Evolutionary conservation across 1,139 yeast genomes (phyloP).

Genomic region (Yarrowia galli): DNA sequence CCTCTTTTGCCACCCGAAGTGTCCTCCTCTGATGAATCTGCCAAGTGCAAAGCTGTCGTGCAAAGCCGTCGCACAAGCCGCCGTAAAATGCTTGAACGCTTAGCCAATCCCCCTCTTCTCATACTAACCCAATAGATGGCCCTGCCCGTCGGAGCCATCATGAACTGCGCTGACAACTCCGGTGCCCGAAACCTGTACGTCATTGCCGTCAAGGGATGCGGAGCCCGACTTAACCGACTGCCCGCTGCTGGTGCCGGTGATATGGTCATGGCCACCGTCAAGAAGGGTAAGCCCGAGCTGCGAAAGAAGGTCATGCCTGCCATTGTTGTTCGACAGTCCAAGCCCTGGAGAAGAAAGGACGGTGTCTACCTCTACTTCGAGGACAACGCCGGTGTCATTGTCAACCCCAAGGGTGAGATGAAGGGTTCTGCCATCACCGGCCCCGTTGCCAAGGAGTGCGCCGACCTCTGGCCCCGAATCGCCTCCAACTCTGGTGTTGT

Average conservation of each 20-base stretch:
- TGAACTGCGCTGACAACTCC: conserved; percentile 99
- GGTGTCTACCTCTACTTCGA: conserved; percentile 99
- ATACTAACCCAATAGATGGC: conserved; percentile 67
- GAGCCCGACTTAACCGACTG: conserved; percentile 99
- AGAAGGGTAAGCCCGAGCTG: conserved; percentile 99
- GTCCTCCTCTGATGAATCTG: no score
- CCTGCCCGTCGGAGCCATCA: conserved; percentile 99
- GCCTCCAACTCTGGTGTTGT: conserved; percentile 99
- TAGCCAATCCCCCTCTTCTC: background rate
- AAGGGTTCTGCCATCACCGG: conserved; percentile 99
- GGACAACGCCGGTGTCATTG: conserved; percentile 99
- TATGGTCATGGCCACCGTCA: conserved; percentile 99
- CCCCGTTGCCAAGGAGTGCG: conserved; percentile 99
- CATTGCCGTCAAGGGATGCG: conserved; percentile 98
- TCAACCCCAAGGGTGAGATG: conserved; percentile 99
- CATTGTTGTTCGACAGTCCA: conserved; percentile 98
- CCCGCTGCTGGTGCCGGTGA: conserved; percentile 99
- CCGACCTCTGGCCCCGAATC: conserved; percentile 99
- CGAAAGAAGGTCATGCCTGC: conserved; percentile 99
- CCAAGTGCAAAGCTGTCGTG: no score
- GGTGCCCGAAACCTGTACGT: conserved; percentile 99
- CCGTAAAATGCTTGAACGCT: no score
- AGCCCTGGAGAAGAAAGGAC: conserved; percentile 99
- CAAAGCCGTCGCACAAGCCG: no score
- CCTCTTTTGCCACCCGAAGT: background rate